Evolutionary conservation across 1,284 basidiomycete species (phyloP), one percentile per base, ranked within the genome.

Genomic region (Naganishia liquefaciens): DNA sequence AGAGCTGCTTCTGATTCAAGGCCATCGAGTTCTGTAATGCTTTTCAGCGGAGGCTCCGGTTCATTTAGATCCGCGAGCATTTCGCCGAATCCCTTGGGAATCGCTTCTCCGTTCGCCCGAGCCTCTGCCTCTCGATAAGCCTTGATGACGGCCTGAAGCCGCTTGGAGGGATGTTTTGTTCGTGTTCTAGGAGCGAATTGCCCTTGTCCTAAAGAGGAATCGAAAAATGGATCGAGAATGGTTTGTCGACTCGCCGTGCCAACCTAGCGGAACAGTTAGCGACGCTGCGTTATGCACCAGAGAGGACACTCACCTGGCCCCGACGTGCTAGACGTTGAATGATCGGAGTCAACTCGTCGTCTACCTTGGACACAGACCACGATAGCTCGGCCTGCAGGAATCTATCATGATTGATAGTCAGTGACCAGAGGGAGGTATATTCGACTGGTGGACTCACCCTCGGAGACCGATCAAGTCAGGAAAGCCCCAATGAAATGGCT

Each of bases 401-500:
- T 43, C 91, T 94, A 30, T n/a, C 55, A 49, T 21, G 42, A 15
- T 50, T 17, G 33, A 44, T 17, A 5, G 25, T 5, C 6, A 62
- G 33, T 43, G n/a, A 49, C n/a, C 21, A 10, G 5, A 47, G n/a
- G 46, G 25, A 19, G 15, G 3, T 9, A 46, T 39, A 53, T 30
- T 30, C 15, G n/a, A 1, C 30, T 25, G 5, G 33, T 25, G 15
- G 17, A 80, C 87, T 70, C 74, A 92, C 90, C 84, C 80, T 70
- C 93, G 85, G 57, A 97, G 83, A 1, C 88, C 91, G 72, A 97
- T 93, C 1, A 99, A 85, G 74, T 98, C 94, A 6, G 95, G 93
- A 68, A 95, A 81, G 10, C 93, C 95, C 96, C 96, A 99, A 72
- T 92, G 91, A 76, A 99, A 99, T 0, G 90, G 88, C 73, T 99